Evolutionary conservation across 1,139 yeast genomes (phyloP), one percentile per base, ranked within the genome.

Genomic region (Diutina catenulata): DNA sequence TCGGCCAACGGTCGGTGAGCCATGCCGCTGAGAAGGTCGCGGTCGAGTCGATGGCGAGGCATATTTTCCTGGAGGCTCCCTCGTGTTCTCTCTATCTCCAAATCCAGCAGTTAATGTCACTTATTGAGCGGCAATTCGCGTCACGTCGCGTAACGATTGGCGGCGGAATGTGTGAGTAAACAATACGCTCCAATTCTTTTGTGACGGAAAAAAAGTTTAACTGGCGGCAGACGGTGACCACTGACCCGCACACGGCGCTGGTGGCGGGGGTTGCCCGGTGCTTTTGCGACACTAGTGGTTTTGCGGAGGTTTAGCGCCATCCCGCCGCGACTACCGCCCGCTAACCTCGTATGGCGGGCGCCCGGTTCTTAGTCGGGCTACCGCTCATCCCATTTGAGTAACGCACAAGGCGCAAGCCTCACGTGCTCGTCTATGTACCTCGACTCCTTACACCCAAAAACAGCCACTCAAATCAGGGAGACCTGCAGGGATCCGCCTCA

Each of bases 401-500:
- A n/a, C n/a, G n/a, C n/a, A 23, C 25, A 3, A 4, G 9, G 11
- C 4, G 4, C 11, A 8, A 23, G 25, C n/a, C 25, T 23, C 25
- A n/a, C 4, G 25, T 23, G n/a, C 35, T 31, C 35, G 35, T 31
- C 35, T 31, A 31, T 25, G 35, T 31, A 31, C 35, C 35, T 25
- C 16, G 25, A 24, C 8, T 31, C 18, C 8, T n/a, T n/a, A 19
- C 14, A 21, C 14, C 18, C 18, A 27, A 16, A 13, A 27, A 14
- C 29, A 27, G 18, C 29, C 13, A 25, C 28, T 14, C 28, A 25
- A 14, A 14, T n/a, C n/a, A 13, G 28, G 15, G n/a, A 20, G 5
- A 18, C 18, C 35, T 24, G 25, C 35, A 24, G 23, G n/a, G 25
- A 31, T 31, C 35, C 25, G 25, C 35, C 21, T 20, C 19, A 14